phyloP scores from a whole-genome alignment of 192 early-diverging fungal genomes.

The Coemansia sp. region DNA sequence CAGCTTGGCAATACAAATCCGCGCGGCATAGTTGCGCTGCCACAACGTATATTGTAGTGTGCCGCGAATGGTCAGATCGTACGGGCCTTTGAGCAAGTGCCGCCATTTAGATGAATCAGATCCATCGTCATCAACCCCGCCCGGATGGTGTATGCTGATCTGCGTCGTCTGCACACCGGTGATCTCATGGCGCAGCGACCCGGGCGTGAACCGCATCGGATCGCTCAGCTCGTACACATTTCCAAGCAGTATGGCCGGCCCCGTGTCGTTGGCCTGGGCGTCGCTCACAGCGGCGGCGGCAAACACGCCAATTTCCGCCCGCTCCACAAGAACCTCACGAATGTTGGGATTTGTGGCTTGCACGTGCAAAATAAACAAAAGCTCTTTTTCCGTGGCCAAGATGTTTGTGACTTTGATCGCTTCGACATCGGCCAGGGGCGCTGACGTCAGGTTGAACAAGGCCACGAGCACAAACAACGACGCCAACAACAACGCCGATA shows the following conservation, averaged over 20 bases:
- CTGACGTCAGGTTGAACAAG: constrained; percentile 53
- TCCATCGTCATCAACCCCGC: constrained; percentile 34
- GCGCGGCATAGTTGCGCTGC: constrained; percentile 53
- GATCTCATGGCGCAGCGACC: constrained; percentile 28
- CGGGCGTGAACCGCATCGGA: constrained; percentile 47
- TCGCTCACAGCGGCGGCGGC: constrained; percentile 52
- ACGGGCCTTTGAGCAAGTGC: constrained; percentile 44
- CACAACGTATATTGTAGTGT: constrained; percentile 56
- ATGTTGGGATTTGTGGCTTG: constrained; percentile 59
- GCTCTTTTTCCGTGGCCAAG: constrained; percentile 65
- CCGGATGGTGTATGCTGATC: constrained; percentile 51
- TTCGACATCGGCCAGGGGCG: constrained; percentile 51
- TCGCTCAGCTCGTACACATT: constrained; percentile 51
- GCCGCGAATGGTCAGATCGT: constrained; percentile 56
- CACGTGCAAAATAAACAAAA: constrained; percentile 66
- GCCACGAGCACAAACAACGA: constrained; percentile 41
- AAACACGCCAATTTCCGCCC: constrained; percentile 65
- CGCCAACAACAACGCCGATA: constrained; percentile 24
- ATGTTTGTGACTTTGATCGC: constrained; percentile 58
- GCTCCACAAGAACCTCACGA: constrained; percentile 58
- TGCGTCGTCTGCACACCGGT: constrained; percentile 44
- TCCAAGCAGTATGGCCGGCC: constrained; percentile 48
- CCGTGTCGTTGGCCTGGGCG: constrained; percentile 33
- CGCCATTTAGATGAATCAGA: constrained; percentile 47
- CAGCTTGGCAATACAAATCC: constrained; percentile 55